These are phyloP conservation scores for Colletotrichum tanaceti DNA, from an alignment of 2,329 filamentous ascomycete genomes.

Conservation along the genomic window DNA sequence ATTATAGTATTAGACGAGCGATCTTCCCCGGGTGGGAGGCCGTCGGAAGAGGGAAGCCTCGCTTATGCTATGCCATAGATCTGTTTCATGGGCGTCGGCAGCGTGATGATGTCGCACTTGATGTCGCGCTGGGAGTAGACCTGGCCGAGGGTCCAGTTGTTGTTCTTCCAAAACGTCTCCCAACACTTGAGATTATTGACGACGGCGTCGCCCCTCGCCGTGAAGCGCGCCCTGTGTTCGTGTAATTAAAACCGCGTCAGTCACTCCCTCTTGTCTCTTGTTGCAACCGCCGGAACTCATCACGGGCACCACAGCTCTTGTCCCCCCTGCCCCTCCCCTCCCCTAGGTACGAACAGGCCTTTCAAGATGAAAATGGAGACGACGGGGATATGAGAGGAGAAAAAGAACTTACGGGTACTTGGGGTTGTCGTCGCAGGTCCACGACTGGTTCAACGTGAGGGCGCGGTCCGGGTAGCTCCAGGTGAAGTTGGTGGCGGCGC, in stretches of 20 bases:
- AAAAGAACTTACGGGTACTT: slow-evolving; percentile 40
- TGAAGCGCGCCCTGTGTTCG: slow-evolving; percentile 45
- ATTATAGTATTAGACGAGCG: too few species aligned
- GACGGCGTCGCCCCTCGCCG: slow-evolving; percentile 44
- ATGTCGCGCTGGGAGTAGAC: slow-evolving; percentile 48
- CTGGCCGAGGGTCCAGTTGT: slow-evolving; percentile 48
- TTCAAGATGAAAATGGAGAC: too few species aligned
- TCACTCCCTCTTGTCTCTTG: too few species aligned
- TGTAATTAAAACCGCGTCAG: too few species aligned
- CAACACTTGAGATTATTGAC: slow-evolving; percentile 48
- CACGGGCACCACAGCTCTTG: too few species aligned
- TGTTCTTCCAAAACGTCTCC: slow-evolving; percentile 46
- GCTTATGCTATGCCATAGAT: slow-evolving; percentile 45
- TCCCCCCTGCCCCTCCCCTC: too few species aligned
- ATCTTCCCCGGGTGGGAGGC: too few species aligned
- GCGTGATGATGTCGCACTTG: slow-evolving; percentile 46
- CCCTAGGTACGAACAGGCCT: too few species aligned
- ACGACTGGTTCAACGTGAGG: slow-evolving; percentile 61
- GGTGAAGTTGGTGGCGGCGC: slow-evolving; percentile 54
- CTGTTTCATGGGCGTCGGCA: slow-evolving; percentile 44
- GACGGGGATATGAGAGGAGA: neutral
- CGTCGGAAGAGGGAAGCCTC: too few species aligned
- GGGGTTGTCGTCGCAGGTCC: slow-evolving; percentile 58
- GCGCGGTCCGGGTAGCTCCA: slow-evolving; percentile 52
- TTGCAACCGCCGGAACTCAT: too few species aligned